Evolutionary conservation across 139 green algal genomes (phyloP), one percentile per base, ranked within the genome.

Genomic region (Haematococcus sp.): DNA sequence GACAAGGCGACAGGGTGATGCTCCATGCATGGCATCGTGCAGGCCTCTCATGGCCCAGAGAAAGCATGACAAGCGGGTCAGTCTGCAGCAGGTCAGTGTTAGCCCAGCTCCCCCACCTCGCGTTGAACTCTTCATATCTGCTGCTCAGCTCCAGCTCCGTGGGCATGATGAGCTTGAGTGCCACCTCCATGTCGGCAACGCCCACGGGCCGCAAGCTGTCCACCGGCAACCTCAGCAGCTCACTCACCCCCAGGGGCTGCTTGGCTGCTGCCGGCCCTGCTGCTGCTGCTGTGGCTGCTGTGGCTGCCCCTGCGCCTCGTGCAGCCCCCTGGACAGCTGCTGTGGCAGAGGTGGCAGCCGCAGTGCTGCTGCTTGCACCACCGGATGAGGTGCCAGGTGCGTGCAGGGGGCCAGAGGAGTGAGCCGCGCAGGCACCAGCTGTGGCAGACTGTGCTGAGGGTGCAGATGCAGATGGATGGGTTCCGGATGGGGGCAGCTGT

Each of bases 71-170:
- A n/a, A n/a, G n/a, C n/a, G n/a, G n/a, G n/a, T n/a, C n/a, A n/a
- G n/a, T n/a, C n/a, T n/a, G n/a, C n/a, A n/a, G n/a, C n/a, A n/a
- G n/a, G n/a, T n/a, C n/a, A n/a, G n/a, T 31, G n/a, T 52, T 43
- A 19, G 70, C 65, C 11, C 79, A 74, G 27, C 56, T 75, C 34
- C 79, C 79, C 44, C 74, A 84, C 74, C 68, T 32, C 19, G 56
- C 25, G 46, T 84, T 78, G 65, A 70, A 84, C 49, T 84, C 77
- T 54, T 79, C 71, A 61, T 63, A 83, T 7, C 30, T 35, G 0
- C 52, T 51, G 7, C 34, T 63, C 33, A 82, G 65, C 27, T 63
- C 74, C 27, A 72, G 31, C 68, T 63, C 58, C 30, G 71, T 73
- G 32, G 72, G 70, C 70, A 65, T 72, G 31, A 84, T 82, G 11